Base-by-base conservation (phyloP, 257 asterid species). In the Solanum chiquidenum region DNA sequence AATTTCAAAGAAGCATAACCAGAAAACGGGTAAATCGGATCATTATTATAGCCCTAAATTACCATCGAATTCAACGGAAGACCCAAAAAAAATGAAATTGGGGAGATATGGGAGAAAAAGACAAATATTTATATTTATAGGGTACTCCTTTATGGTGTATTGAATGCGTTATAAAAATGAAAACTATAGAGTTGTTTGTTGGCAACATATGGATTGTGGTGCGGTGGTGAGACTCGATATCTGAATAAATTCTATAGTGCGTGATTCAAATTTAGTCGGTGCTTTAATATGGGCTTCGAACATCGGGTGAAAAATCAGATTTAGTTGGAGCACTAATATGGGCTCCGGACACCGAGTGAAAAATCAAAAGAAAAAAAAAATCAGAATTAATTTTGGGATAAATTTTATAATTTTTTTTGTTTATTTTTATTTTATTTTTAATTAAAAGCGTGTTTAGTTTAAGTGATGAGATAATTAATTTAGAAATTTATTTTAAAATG, bases 301-400 rank as follows among this genome's bases (percentile, higher is more conserved):
- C 42, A 38, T 7, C 9, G 42, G 9, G 10, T 8, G 42, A 38
- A 38, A 38, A 7, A 38, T 9, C 4, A 40, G 38, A 35, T 35
- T 5, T 44, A 11, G 16, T 44, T 42, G 5, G 14, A 42, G 49
- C 14, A 42, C 49, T 14, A 42, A 42, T 1, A 2, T 42, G 1
- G 31, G 31, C 31, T 29, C 0, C 3, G 3, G 0, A 14, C 1
- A 14, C 0, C 7, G 3, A 0, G 3, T 14, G 21, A 49, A 49
- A 49, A 14, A 49, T 0, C 3, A 49, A 42, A 12, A 44, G 49
- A 44, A 44, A 12, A 42, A 42, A 7, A 42, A 13, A 42, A 11
- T 55, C 0, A 7, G 64, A 0, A 55, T 55, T 55, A 18, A 18
- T 18, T 20, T 55, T 20, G 66, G 12, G 9, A 58, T 58, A 58